Evolutionary conservation across 2,329 filamentous ascomycete genomes (phyloP).

Genomic region (Diaporthe sp.): DNA sequence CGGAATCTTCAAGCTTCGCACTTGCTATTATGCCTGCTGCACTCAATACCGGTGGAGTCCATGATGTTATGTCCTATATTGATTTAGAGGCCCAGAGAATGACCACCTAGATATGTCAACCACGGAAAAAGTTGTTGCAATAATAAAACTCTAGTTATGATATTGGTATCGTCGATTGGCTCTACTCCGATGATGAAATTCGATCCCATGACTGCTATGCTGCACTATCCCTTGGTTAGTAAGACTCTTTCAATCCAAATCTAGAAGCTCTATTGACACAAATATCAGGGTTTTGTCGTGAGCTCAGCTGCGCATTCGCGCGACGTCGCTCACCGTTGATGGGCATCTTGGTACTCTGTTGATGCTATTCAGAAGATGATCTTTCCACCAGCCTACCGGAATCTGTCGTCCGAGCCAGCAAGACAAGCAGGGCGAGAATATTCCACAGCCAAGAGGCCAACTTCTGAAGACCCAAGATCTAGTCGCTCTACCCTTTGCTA

Average conservation of each 20-base stretch:
- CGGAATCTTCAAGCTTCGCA: background rate
- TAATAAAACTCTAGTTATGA: background rate
- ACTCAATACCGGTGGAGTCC: background rate
- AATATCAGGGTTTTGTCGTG: background rate
- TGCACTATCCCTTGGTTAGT: background rate
- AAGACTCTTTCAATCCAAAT: background rate
- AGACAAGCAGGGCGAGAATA: background rate
- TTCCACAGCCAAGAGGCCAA: background rate
- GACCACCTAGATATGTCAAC: background rate
- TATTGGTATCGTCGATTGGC: no score
- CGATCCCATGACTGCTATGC: background rate
- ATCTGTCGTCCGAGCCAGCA: no score
- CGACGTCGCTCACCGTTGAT: background rate
- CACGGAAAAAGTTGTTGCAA: no score
- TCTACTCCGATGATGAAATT: background rate
- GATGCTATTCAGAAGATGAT: background rate
- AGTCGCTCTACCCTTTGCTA: background rate
- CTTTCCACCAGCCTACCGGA: no score
- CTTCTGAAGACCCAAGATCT: background rate
- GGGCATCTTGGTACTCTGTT: no score
- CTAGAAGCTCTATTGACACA: background rate
- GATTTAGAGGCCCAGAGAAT: background rate
- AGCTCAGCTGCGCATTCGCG: background rate
- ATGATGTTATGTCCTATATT: background rate
- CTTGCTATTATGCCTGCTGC: background rate